phyloP scores from a whole-genome alignment of 768 basidiomycete genomes.

The Hypholoma fasciculare region DNA sequence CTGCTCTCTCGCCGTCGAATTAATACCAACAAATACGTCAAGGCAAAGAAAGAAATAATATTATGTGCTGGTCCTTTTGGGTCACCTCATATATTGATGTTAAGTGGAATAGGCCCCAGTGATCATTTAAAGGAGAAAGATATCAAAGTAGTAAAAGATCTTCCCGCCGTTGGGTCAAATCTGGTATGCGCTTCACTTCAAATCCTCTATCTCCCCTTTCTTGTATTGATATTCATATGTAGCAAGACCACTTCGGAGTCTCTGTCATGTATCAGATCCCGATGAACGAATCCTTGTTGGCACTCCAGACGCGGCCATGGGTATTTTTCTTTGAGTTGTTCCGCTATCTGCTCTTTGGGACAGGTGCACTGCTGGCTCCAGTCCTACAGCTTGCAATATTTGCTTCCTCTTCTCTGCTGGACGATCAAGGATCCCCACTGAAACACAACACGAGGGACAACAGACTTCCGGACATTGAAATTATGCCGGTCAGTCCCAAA shows the following conservation, averaged over 20 bases:
- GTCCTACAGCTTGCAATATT: conserved; percentile 11
- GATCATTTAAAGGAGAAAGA: conserved; percentile 5
- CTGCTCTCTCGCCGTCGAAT: neutral
- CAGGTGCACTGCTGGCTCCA: conserved; percentile 6
- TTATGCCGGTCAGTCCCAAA: conserved; percentile 9
- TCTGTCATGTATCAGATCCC: conserved; percentile 7
- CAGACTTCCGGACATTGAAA: conserved; percentile 9
- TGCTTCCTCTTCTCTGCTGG: conserved; percentile 8
- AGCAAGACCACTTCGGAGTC: conserved; percentile 13
- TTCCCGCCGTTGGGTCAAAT: conserved; percentile 8
- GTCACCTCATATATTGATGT: conserved; percentile 9
- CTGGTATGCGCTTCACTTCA: neutral
- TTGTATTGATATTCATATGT: neutral
- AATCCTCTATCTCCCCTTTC: neutral
- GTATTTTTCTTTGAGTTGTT: conserved; percentile 8
- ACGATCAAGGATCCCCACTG: conserved; percentile 4
- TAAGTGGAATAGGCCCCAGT: conserved; percentile 10
- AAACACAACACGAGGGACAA: neutral
- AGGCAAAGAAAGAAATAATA: conserved; percentile 6
- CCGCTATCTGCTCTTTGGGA: conserved; percentile 9
- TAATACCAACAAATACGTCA: neutral
- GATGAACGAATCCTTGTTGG: conserved; percentile 6
- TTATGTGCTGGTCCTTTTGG: conserved; percentile 12
- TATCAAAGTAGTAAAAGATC: conserved; percentile 5
- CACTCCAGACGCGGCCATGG: conserved; percentile 8